Conservation (phyloP, 768 basidiomycete genomes). For the Tremella fuciformis region DNA sequence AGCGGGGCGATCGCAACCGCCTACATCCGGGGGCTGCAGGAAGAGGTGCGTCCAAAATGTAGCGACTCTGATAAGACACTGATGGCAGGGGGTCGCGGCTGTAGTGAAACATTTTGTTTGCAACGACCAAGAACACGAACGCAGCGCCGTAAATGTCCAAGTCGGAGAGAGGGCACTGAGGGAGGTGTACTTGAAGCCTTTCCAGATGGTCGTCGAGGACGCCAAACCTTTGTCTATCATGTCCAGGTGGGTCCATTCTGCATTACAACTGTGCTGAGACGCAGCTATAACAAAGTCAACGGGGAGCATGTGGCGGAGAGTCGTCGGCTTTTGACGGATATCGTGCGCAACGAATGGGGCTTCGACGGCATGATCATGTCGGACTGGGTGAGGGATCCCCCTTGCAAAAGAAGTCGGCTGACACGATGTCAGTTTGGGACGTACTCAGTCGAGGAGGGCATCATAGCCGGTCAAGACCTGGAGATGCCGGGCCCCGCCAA, state of each 20-base stretch:
- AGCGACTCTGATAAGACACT: neutral
- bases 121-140: slow-evolving; percentile 71
- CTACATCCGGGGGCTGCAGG: slow-evolving; percentile 67
- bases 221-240: slow-evolving; percentile 30
- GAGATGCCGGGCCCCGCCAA: slow-evolving; percentile 36
- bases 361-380: slow-evolving; percentile 60
- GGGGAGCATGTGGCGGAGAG: slow-evolving; percentile 63
- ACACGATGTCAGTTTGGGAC: slow-evolving; percentile 53
- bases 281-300: slow-evolving; percentile 60
- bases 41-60: slow-evolving; percentile 40
- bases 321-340: slow-evolving; percentile 56
- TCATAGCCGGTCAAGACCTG: slow-evolving; percentile 64
- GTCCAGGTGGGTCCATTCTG: slow-evolving; percentile 36
- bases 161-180: slow-evolving; percentile 64
- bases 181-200: slow-evolving; percentile 63
- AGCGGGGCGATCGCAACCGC: slow-evolving; percentile 63
- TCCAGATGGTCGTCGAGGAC: slow-evolving; percentile 57
- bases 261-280: no score
- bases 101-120: slow-evolving; percentile 68
- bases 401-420: neutral
- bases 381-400: slow-evolving; percentile 15
- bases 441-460: slow-evolving; percentile 55
- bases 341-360: slow-evolving; percentile 68
- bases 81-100: slow-evolving; percentile 58
- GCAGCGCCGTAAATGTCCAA: slow-evolving; percentile 40